These are phyloP conservation scores for Onygena corvina DNA, from an alignment of 2,329 filamentous ascomycete genomes.

Conservation along the genomic window DNA sequence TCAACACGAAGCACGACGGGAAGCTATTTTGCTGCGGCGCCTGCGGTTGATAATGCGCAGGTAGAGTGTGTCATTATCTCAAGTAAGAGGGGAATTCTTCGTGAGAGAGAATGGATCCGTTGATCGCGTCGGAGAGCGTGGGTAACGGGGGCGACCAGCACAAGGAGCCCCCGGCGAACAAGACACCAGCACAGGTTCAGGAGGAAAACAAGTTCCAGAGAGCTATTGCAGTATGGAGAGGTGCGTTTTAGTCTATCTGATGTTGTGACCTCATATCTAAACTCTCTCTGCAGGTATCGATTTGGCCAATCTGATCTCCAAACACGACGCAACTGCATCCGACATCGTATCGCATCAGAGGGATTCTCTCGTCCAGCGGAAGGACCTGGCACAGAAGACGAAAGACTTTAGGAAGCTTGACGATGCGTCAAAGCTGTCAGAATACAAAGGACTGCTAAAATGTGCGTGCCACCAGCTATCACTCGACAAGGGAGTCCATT, in stretches of 20 bases:
- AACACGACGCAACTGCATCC: slow-evolving; percentile 82
- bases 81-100: not conserved
- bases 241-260: slow-evolving; percentile 39
- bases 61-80: not conserved
- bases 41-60: not conserved
- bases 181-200: slow-evolving; percentile 24
- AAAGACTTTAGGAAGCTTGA: slow-evolving; percentile 95
- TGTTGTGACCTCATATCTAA: not conserved
- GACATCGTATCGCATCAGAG: slow-evolving; percentile 88
- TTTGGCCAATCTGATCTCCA: slow-evolving; percentile 68
- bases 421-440: slow-evolving; percentile 69
- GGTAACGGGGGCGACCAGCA: slow-evolving; percentile 6
- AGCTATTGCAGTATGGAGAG: slow-evolving; percentile 91
- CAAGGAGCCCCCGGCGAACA: slow-evolving; percentile 21
- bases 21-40: not conserved
- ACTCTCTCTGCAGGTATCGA: slow-evolving; percentile 56
- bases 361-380: slow-evolving; percentile 89
- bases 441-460: slow-evolving; percentile 84
- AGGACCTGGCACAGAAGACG: slow-evolving; percentile 96
- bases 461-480: slow-evolving; percentile 37
- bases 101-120: slow-evolving; percentile 29
- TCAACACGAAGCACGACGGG: not conserved
- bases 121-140: slow-evolving; percentile 33
- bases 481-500: not conserved
- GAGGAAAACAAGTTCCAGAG: slow-evolving; percentile 89